Conservation (phyloP, 2,329 filamentous ascomycete genomes). For the Ascosphaera pollenicola region DNA sequence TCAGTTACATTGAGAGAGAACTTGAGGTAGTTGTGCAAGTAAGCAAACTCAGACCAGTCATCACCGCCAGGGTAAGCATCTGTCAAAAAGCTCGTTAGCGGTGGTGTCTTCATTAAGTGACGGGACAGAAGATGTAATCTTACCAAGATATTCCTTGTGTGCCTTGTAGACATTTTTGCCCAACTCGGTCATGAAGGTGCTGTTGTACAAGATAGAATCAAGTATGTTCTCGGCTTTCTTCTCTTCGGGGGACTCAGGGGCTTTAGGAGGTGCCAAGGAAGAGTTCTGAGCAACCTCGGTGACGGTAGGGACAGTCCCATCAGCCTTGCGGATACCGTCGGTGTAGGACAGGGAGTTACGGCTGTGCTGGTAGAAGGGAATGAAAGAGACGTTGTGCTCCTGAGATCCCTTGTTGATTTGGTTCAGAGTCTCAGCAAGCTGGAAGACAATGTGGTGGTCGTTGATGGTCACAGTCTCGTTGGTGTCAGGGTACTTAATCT, state of each 20-base stretch:
- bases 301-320: conserved; percentile 9
- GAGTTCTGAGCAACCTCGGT: conserved; percentile 7
- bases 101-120: too few relatives aligned
- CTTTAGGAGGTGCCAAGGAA: conserved; percentile 5
- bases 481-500: conserved; percentile 6
- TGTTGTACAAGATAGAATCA: neutral
- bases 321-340: conserved; percentile 6
- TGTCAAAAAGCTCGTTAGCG: too few relatives aligned
- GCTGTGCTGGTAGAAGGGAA: conserved; percentile 10
- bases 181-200: conserved; percentile 1
- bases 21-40: conserved; percentile 33
- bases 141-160: conserved; percentile 1
- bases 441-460: conserved; percentile 10
- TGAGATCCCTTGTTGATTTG: conserved; percentile 8
- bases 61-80: conserved; percentile 1
- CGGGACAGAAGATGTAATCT: neutral
- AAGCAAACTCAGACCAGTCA: conserved; percentile 38
- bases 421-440: conserved; percentile 9
- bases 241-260: conserved; percentile 1
- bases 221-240: neutral
- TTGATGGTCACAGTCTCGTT: conserved; percentile 8
- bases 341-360: conserved; percentile 12
- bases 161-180: neutral
- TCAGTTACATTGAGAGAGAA: conserved; percentile 7
- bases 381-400: conserved; percentile 10